Percentiles rank a stretch among this genome's conserved stretches.
Evolutionary conservation across 352 stramenopile species (phyloP).

Genomic region (Globisporangium abappressorium): DNA sequence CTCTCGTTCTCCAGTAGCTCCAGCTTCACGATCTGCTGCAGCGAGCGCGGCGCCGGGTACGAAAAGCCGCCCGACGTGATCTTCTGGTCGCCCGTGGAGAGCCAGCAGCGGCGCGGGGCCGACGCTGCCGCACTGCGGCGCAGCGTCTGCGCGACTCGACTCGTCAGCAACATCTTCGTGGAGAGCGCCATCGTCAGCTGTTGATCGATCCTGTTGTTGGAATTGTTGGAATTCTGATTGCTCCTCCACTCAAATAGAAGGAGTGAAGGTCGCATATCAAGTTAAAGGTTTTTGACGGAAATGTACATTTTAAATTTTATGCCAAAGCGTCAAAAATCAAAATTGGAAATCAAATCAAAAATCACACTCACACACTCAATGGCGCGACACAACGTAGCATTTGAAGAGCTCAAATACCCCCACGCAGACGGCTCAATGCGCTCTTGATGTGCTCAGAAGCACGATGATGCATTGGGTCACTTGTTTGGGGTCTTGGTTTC

Average conservation of each 20-base stretch:
- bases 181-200: background rate
- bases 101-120: background rate
- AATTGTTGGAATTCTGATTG: background rate
- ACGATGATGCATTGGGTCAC: background rate
- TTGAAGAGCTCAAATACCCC: too few species aligned
- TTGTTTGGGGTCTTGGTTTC: background rate
- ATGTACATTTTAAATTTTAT: slow-evolving; percentile 4
- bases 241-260: background rate
- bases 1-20: slow-evolving; percentile 75
- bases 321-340: background rate
- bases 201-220: background rate
- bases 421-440: too few species aligned
- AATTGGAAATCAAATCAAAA: background rate
- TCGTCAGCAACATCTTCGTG: background rate
- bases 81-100: slow-evolving; percentile 14
- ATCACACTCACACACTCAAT: too few species aligned
- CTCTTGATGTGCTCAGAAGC: too few species aligned
- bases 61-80: slow-evolving; percentile 60
- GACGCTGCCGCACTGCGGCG: background rate
- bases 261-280: background rate
- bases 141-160: slow-evolving; percentile 7
- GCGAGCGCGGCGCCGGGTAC: slow-evolving; percentile 69
- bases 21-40: slow-evolving; percentile 85
- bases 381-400: too few species aligned
- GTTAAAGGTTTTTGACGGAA: background rate